These are phyloP conservation scores for Neofusicoccum parvum DNA, from an alignment of 2,329 filamentous ascomycete species.

Conservation along the genomic window DNA sequence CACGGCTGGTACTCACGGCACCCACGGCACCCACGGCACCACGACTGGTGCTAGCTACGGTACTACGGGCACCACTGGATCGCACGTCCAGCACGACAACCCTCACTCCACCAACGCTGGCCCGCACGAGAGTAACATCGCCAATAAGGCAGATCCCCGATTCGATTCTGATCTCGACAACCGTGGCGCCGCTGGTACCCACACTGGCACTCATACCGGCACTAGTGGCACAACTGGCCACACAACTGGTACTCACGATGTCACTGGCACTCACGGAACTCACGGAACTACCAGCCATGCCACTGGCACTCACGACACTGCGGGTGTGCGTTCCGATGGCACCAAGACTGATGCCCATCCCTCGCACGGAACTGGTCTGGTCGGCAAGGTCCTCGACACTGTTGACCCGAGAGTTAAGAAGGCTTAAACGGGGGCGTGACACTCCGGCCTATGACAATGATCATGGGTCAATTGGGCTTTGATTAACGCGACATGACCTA, in stretches of 20 bases:
- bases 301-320: neutral
- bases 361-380: neutral
- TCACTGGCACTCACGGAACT: neutral
- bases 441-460: too few relatives aligned
- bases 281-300: neutral
- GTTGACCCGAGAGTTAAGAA: slow-evolving; percentile 22
- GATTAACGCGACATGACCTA: neutral
- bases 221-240: neutral
- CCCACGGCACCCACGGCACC: neutral
- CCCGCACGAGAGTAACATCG: slow-evolving; percentile 1
- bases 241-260: neutral
- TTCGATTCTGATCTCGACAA: slow-evolving; percentile 14
- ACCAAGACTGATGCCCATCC: neutral
- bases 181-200: slow-evolving; percentile 5
- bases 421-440: neutral
- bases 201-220: neutral
- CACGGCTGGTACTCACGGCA: neutral
- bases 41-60: neutral
- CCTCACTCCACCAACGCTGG: slow-evolving; percentile 13
- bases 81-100: neutral
- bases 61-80: neutral
- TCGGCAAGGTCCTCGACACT: slow-evolving; percentile 18
- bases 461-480: neutral
- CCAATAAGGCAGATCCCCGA: slow-evolving; percentile 16
- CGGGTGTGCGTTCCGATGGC: neutral